Base-by-base conservation (phyloP, 1,139 yeast species). In the Spencermartinsiella ligniputridi region DNA sequence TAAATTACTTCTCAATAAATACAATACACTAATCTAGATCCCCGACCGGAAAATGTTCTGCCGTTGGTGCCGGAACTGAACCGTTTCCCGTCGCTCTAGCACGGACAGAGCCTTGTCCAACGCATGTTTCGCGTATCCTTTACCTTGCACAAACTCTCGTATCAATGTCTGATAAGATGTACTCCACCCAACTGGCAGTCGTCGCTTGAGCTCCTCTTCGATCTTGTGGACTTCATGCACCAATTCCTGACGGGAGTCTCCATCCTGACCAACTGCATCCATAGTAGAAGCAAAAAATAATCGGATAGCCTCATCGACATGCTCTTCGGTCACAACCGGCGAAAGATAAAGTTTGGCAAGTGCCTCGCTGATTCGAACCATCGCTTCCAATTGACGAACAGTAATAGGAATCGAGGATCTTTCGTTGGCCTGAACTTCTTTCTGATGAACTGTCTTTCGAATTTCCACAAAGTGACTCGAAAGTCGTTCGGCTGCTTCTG, bases 401-500 rank as follows among this genome's bases (percentile, higher is more conserved):
- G 99, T 94, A 59, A 94, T 92, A 20, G 99, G 99, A 61, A 94
- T 92, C 1, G 96, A 85, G 0, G 97, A 89, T 57, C 97, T 76
- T 63, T 86, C 96, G 51, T 88, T 83, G 56, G 90, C 81, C 52
- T 81, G 82, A 21, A 80, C 72, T 68, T 94, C 99, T 55, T 80
- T 83, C 48, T 80, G 76, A 55, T 87, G 92, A 44, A 94, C 82
- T 52, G 82, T 82, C 57, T 85, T 83, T 64, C 99, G 76, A 52
- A 94, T 89, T 37, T 87, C 83, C 24, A 94, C 97, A 63, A 92
- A 94, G 64, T 90, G 95, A 13, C 97, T 85, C n/a, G 96, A 84
- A 46, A 94, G 75, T 64, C 84, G 79, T 63, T 89, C 96, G 1
- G 96, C 79, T 0, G 98, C 98, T 52, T 86, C 95, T 2, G 86